phyloP scores from a whole-genome alignment of 805 yeast genomes.

The Naumovozyma dairenensis region DNA sequence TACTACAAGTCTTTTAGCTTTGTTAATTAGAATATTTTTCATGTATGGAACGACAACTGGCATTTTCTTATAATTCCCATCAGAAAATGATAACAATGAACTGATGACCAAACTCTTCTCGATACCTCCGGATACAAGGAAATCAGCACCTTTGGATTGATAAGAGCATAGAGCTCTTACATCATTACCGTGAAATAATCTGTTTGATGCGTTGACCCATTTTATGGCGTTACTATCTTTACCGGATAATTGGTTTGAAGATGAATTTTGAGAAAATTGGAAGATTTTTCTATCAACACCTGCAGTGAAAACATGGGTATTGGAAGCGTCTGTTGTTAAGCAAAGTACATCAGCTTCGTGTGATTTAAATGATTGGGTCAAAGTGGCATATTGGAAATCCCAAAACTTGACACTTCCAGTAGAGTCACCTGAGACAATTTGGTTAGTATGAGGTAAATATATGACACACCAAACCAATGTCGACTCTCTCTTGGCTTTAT shows the following conservation, averaged over 20 bases:
- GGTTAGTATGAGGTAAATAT: constrained; percentile 51
- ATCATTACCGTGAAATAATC: constrained; percentile 80
- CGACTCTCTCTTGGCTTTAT: constrained; percentile 73
- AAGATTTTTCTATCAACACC: constrained; percentile 91
- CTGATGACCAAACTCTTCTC: constrained; percentile 58
- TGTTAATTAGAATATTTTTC: constrained; percentile 42
- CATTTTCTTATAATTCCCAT: constrained; percentile 62
- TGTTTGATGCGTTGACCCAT: constrained; percentile 71
- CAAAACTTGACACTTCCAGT: constrained; percentile 90
- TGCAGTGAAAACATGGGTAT: constrained; percentile 66
- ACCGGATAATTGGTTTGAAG: constrained; percentile 20
- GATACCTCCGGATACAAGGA: constrained; percentile 75
- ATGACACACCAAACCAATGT: constrained; percentile 85
- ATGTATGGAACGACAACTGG: constrained; percentile 48
- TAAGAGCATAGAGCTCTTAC: constrained; percentile 65
- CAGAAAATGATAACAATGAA: constrained; percentile 55
- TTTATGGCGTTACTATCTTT: constrained; percentile 25
- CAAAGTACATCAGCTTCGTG: constrained; percentile 90
- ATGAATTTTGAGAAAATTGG: constrained; percentile 39
- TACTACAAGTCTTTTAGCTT: constrained; percentile 42
- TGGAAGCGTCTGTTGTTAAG: constrained; percentile 48
- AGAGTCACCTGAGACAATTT: constrained; percentile 91
- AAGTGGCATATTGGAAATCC: constrained; percentile 70
- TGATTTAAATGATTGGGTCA: constrained; percentile 68
- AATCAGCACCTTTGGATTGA: constrained; percentile 57